A percentile compares a stretch with the other conserved stretches of the same genome.
phyloP scores from a whole-genome alignment of 1,284 basidiomycete genomes.

The Coniferiporia sulphurascens region DNA sequence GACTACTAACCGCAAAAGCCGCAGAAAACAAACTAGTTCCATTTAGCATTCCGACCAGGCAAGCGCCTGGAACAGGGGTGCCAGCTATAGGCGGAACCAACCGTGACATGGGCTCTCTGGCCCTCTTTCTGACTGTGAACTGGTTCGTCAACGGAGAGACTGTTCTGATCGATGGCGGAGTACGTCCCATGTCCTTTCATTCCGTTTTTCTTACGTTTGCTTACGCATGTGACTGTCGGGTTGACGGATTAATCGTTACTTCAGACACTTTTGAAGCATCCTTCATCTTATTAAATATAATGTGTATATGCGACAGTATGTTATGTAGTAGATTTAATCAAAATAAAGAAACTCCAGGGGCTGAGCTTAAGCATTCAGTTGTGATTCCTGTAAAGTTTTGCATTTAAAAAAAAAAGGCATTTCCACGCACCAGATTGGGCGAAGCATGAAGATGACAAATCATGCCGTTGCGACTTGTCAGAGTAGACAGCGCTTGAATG shows the following conservation, averaged over 20 bases:
- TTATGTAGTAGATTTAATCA: background rate
- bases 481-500: too few relatives aligned
- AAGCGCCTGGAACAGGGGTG: conserved; percentile 18
- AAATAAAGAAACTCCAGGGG: background rate
- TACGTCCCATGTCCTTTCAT: conserved; percentile 27
- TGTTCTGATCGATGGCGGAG: conserved; percentile 47
- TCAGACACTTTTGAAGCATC: conserved; percentile 37
- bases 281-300: conserved; percentile 35
- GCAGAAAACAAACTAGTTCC: conserved; percentile 17
- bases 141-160: conserved; percentile 49
- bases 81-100: conserved; percentile 31
- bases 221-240: background rate
- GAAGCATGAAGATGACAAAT: too few relatives aligned
- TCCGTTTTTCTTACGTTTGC: background rate
- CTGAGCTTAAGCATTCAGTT: too few relatives aligned
- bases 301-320: background rate
- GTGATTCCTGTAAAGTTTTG: too few relatives aligned
- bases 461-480: too few relatives aligned
- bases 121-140: conserved; percentile 43
- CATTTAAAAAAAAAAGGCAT: too few relatives aligned
- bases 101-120: conserved; percentile 42
- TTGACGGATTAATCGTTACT: background rate
- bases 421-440: too few relatives aligned
- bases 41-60: conserved; percentile 34
- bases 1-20: conserved; percentile 10